Evolutionary conservation across 805 yeast genomes (phyloP).

Genomic region (Cyberlindnera japonica): DNA sequence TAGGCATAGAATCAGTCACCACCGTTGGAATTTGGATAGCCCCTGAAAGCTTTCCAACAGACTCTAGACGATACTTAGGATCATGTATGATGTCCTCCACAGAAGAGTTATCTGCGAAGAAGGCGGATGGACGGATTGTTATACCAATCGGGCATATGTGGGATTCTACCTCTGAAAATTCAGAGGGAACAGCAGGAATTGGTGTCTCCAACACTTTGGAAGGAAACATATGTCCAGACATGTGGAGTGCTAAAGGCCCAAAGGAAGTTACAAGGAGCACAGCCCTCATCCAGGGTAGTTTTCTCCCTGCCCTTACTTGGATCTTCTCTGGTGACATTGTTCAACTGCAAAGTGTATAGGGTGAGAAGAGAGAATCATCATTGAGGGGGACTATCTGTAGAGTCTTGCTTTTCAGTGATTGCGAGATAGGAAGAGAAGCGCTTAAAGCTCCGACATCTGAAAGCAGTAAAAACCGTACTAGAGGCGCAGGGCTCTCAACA

Average conservation of each 20-base stretch:
- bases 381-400: no score
- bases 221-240: no score
- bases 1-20: slow-evolving; percentile 12
- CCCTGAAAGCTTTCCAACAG: slow-evolving; percentile 41
- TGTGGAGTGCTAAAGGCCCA: background rate
- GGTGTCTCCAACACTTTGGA: no score
- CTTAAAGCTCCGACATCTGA: no score
- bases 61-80: slow-evolving; percentile 30
- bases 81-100: slow-evolving; percentile 34
- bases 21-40: slow-evolving; percentile 52
- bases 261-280: background rate
- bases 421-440: background rate
- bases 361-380: no score
- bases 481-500: slow-evolving; percentile 1
- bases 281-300: background rate
- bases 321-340: no score
- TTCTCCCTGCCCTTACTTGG: no score
- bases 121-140: slow-evolving; percentile 14
- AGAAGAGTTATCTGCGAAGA: slow-evolving; percentile 21
- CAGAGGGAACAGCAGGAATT: background rate
- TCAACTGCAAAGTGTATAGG: no score
- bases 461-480: background rate
- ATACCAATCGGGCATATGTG: slow-evolving; percentile 15
- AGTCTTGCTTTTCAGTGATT: background rate
- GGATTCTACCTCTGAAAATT: background rate